Base-by-base conservation (phyloP, 768 basidiomycete genomes). In the Ephemerocybe angulata region DNA sequence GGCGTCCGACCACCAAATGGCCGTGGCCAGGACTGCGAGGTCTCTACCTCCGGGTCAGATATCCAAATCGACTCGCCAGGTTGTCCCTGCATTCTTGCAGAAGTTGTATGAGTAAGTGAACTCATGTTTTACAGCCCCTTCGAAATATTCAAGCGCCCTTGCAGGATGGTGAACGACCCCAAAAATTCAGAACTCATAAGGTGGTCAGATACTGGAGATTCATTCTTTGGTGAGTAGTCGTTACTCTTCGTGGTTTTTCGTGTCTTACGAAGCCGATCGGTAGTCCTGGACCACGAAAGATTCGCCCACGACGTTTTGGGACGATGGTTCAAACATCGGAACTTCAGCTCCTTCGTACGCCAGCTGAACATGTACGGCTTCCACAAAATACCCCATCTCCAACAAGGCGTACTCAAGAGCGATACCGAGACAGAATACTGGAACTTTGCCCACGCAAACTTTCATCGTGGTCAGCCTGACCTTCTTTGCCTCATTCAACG, bases 361-460 rank as follows among this genome's bases (percentile, higher is more conserved):
- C 93, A 97, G 66, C 79, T 95, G 60, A 97, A 95, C 78, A 94
- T 94, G 90, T 97, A 95, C 70, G 91, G 91, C 52, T 93, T 94
- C 69, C 90, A 91, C 79, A 90, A 90, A 75, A 92, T 98, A 44
- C 95, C 94, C 0, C 94, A 98, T 66, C 84, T 98, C 19, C 94
- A 96, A 64, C 91, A 96, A 69, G 94, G 95, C 43, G 93, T 93
- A 25, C 80, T 98, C 58, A 88, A 86, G 65, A 82, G 84, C 67
- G 91, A 94, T 55, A 76, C 82, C 51, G 88, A 88, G 58, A 84
- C 82, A 43, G 93, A 95, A 64, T 81, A 86, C 52, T 90, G 88
- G 87, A 93, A 98, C 69, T 99, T 98, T 70, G 85, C 85, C 56
- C 93, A 97, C 67, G 83, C 86, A 3, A 85, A 91, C 68, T 99